A percentile compares a stretch with the other conserved stretches of the same genome.
These are phyloP conservation scores for Avicennia marina DNA, from an alignment of 257 asterid species.

Conservation along the genomic window DNA sequence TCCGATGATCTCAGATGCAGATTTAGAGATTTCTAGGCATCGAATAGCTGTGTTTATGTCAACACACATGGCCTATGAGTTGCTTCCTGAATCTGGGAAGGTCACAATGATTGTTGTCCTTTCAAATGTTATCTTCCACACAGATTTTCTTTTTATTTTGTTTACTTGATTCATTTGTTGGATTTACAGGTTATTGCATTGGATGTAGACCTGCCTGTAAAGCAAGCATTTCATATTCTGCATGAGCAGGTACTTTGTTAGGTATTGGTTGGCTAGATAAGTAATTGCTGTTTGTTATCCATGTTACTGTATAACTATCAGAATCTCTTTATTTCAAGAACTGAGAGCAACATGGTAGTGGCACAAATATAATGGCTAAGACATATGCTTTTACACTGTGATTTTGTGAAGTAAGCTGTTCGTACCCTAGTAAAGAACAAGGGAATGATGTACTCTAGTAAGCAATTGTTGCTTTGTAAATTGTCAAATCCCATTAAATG, in stretches of 20 bases:
- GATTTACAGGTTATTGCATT: conserved; percentile 70
- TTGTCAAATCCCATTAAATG: too few species aligned
- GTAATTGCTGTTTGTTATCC: background rate
- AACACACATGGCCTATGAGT: conserved; percentile 76
- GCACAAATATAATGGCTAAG: background rate
- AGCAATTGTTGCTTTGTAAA: too few species aligned
- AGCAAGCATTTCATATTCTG: conserved; percentile 92
- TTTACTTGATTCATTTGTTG: conserved; percentile 10
- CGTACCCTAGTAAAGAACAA: too few species aligned
- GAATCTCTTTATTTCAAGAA: conserved; percentile 4
- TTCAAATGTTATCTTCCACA: background rate
- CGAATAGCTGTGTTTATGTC: conserved; percentile 69
- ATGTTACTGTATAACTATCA: background rate
- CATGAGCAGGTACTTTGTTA: conserved; percentile 80
- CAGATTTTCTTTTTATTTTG: background rate
- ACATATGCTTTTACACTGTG: conserved; percentile 6
- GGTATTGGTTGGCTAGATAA: conserved; percentile 12
- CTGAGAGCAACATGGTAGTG: conserved; percentile 4
- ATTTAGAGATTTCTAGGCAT: conserved; percentile 65
- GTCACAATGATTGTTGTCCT: conserved; percentile 26
- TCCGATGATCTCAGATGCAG: conserved; percentile 65
- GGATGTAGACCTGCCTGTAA: conserved; percentile 85
- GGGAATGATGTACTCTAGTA: too few species aligned
- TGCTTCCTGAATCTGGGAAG: conserved; percentile 96
- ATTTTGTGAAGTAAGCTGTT: too few species aligned